Percentiles rank a stretch among this genome's conserved stretches.
These are phyloP conservation scores for Phytophthora multivora DNA, from an alignment of 352 stramenopile species.

Conservation along the genomic window DNA sequence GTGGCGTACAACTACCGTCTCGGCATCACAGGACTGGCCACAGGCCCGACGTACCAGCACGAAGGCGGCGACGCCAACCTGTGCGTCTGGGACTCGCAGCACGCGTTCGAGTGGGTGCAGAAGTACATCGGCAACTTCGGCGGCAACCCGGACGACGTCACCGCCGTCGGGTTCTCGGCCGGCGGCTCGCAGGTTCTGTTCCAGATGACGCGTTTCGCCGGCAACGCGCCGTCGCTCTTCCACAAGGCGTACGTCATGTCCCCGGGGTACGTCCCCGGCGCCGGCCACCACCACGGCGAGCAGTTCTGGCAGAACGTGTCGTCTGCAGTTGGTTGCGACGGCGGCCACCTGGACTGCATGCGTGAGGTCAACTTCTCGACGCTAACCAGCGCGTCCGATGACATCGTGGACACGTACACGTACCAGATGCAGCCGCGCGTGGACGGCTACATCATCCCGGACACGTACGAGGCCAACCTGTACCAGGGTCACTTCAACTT, in stretches of 20 bases:
- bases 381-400: constrained; percentile 7
- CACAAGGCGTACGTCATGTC: constrained; percentile 38
- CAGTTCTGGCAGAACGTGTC: constrained; percentile 40
- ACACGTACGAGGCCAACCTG: constrained; percentile 34
- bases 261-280: constrained; percentile 20
- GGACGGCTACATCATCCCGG: constrained; percentile 30
- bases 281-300: constrained; percentile 27
- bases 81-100: constrained; percentile 30
- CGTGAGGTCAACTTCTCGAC: constrained; percentile 20
- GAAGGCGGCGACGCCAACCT: constrained; percentile 33
- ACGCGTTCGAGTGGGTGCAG: constrained; percentile 42
- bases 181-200: constrained; percentile 31
- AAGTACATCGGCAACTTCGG: constrained; percentile 48
- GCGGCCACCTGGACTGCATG: constrained; percentile 30
- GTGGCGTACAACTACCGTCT: constrained; percentile 49
- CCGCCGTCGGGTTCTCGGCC: constrained; percentile 36
- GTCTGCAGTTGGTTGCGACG: constrained; percentile 16
- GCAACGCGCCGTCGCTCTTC: constrained; percentile 28
- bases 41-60: constrained; percentile 30
- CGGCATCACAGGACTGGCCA: constrained; percentile 28
- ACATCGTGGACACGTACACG: constrained; percentile 20
- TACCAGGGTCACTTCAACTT: constrained; percentile 43
- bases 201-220: constrained; percentile 36
- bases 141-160: constrained; percentile 42
- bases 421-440: constrained; percentile 32